Evolutionary conservation across 495 filamentous ascomycete genomes (phyloP), one percentile per base, ranked within the genome.

Genomic region (Penicillium lagena): DNA sequence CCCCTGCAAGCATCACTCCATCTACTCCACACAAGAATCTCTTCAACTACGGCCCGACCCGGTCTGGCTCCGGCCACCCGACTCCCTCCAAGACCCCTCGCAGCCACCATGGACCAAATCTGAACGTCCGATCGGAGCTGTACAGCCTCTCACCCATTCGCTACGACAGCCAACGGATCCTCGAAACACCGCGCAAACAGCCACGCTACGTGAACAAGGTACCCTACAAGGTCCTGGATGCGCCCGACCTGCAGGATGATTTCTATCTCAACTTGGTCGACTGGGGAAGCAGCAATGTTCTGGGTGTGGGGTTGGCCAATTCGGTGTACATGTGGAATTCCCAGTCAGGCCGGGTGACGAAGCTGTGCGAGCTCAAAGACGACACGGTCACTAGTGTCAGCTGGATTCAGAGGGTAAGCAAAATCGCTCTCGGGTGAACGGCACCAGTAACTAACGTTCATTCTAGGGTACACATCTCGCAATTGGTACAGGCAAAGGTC

Each of bases 271-370:
- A 98, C 54, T 66, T 98, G 22, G 90, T 98, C 2, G 93, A 98
- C 53, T 98, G 93, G 93, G 93, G 94, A n/a, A 91, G 85, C 53
- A 88, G 83, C 50, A 93, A 96, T 65, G 81, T 95, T 15, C 67
- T 98, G 7, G 94, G 89, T 11, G 93, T 98, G 28, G 93, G 93
- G 0, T 67, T 98, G 35, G 90, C 89, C 12, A 87, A 82, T 28
- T 91, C 87, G 40, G 93, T 98, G n/a, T 98, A 96, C 58, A 93
- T 97, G 87, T 98, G 93, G 90, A 94, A 95, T 58, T 90, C 90
- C 9, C 79, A 83, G 38, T 80, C 83, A 2, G 90, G 91, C 40
- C 72, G 81, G 31, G 93, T 97, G 12, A 93, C 85, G 35, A 94
- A 91, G 68, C 77, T 97, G 0, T 97, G 94, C 61, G 90, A 95